phyloP scores from a whole-genome alignment of 352 stramenopile species.

The Phytophthora rubi region DNA sequence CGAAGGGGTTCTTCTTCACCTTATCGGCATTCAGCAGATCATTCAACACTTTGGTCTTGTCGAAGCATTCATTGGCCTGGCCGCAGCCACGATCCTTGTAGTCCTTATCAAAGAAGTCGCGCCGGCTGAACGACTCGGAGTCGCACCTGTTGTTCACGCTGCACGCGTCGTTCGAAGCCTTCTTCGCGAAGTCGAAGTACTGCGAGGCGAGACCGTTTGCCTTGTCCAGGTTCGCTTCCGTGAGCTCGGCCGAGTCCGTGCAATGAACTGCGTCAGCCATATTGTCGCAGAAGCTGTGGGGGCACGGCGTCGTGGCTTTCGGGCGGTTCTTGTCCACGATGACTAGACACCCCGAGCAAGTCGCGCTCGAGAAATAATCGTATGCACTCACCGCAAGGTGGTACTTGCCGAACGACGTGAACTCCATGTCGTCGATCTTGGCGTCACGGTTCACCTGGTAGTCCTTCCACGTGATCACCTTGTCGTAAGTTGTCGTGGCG shows the following conservation, averaged over 20 bases:
- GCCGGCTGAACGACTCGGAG: conserved; percentile 34
- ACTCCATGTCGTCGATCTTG: conserved; percentile 51
- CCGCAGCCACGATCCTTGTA: conserved; percentile 27
- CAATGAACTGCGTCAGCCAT: conserved; percentile 10
- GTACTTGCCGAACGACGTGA: conserved; percentile 59
- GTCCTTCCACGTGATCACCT: conserved; percentile 54
- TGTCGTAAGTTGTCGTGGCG: conserved; percentile 1
- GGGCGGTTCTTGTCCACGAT: conserved; percentile 62
- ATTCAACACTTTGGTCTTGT: conserved; percentile 24
- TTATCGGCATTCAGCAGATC: conserved; percentile 31
- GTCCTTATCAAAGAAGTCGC: conserved; percentile 52
- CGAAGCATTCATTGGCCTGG: conserved; percentile 44
- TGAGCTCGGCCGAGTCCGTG: conserved; percentile 31
- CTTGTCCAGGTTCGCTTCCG: conserved; percentile 36
- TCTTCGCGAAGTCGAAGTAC: conserved; percentile 50
- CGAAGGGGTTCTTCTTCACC: conserved; percentile 49
- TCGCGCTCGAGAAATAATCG: conserved; percentile 51
- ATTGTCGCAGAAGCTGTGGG: conserved; percentile 43
- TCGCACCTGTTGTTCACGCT: conserved; percentile 56
- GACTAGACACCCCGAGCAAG: conserved; percentile 53
- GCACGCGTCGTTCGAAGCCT: conserved; percentile 62
- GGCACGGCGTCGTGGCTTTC: conserved; percentile 40
- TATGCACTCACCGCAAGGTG: conserved; percentile 49
- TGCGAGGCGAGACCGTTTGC: conserved; percentile 28
- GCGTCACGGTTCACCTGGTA: conserved; percentile 46